These are phyloP conservation scores for Miscanthus lutarioriparius DNA, from an alignment of 176 grass and related monocot species.

Conservation along the genomic window DNA sequence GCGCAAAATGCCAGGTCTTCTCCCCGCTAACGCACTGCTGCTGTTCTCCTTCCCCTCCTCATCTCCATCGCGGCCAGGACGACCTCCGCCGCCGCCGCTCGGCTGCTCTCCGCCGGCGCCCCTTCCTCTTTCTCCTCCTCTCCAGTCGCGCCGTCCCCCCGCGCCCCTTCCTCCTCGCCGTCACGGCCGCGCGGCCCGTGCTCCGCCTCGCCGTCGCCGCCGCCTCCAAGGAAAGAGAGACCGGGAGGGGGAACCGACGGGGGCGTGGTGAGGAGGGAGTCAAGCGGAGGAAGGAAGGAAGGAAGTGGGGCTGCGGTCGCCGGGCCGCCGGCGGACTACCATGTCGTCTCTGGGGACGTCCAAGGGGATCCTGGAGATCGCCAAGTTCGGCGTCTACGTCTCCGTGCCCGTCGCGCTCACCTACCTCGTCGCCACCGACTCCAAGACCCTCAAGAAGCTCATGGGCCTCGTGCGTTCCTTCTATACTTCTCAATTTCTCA, in stretches of 20 bases:
- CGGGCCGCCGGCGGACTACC: background rate
- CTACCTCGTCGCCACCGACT: constrained; percentile 85
- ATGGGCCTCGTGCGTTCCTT: constrained; percentile 70
- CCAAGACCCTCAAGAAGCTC: constrained; percentile 82
- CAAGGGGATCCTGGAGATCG: constrained; percentile 85
- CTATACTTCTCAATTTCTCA: too few relatives aligned
- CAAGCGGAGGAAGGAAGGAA: background rate
- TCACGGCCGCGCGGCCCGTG: too few relatives aligned
- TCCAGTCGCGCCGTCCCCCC: too few relatives aligned
- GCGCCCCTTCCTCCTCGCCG: background rate
- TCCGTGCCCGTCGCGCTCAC: constrained; percentile 71
- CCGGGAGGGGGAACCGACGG: background rate
- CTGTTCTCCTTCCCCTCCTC: too few relatives aligned
- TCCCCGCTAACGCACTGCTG: too few relatives aligned
- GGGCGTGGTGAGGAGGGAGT: background rate
- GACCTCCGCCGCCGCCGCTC: too few relatives aligned
- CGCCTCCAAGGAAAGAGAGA: background rate
- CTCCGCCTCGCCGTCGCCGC: background rate
- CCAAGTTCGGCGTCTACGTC: constrained; percentile 85
- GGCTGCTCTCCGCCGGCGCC: too few relatives aligned
- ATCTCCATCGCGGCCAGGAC: too few relatives aligned
- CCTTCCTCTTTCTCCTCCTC: too few relatives aligned
- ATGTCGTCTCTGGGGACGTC: constrained; percentile 84
- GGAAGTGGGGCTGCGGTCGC: background rate
- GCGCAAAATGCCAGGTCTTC: too few relatives aligned